Evolutionary conservation across 2,329 filamentous ascomycete species (phyloP).

Genomic region (Ceratocystis variospora): DNA sequence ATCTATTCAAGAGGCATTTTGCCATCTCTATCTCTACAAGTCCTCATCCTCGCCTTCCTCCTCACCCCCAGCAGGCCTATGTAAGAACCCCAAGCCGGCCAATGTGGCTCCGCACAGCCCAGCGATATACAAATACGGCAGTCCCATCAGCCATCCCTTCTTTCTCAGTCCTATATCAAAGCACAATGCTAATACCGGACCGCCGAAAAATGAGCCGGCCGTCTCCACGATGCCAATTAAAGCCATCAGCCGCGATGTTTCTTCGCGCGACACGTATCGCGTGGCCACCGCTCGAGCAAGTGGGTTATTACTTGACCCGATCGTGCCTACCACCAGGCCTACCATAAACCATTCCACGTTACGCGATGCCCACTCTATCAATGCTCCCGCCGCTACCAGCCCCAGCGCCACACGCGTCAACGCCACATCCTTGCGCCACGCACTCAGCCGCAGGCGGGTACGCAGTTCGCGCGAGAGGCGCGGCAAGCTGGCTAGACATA

Average conservation of each 20-base stretch:
- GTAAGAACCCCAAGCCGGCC: constrained; percentile 25
- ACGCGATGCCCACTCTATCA: constrained; percentile 28
- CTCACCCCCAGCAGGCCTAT: constrained; percentile 22
- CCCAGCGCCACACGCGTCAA: constrained; percentile 27
- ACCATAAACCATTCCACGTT: constrained; percentile 27
- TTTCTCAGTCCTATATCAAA: constrained; percentile 28
- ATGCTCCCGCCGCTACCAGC: constrained; percentile 25
- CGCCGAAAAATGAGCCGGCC: constrained; percentile 29
- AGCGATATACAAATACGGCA: constrained; percentile 31
- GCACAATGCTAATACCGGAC: constrained; percentile 29
- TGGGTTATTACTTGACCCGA: constrained; percentile 30
- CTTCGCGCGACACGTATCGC: constrained; percentile 28
- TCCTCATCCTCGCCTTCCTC: constrained; percentile 20
- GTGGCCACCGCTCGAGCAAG: constrained; percentile 31
- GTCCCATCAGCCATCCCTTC: constrained; percentile 28
- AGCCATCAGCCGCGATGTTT: constrained; percentile 31
- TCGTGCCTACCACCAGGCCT: constrained; percentile 28
- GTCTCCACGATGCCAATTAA: constrained; percentile 31
- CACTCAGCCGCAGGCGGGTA: constrained; percentile 26
- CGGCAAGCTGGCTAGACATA: constrained; percentile 28
- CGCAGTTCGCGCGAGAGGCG: constrained; percentile 25
- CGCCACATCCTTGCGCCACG: constrained; percentile 29
- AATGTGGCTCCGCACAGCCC: constrained; percentile 24
- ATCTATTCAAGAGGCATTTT: neutral
- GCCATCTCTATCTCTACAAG: constrained; percentile 16